These are phyloP conservation scores for Condylostoma magnum DNA, from an alignment of 169 alveolate species.

Conservation along the genomic window DNA sequence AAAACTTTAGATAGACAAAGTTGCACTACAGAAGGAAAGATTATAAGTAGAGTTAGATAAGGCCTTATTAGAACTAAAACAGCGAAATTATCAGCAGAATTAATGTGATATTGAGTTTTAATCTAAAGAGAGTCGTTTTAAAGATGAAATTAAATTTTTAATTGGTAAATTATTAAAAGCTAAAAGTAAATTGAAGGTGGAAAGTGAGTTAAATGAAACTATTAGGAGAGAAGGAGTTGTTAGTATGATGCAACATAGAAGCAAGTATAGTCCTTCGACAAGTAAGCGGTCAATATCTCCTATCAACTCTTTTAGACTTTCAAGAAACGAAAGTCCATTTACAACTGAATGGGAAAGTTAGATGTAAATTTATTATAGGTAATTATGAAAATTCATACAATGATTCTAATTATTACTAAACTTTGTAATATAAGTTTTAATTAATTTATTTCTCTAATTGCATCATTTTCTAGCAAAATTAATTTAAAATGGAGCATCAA, in stretches of 20 bases:
- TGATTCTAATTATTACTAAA: no score
- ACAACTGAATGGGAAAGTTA: no score
- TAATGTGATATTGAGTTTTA: neutral
- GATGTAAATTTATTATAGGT: no score
- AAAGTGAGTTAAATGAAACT: conserved; percentile 3
- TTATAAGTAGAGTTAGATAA: neutral
- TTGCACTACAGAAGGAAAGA: conserved; percentile 3
- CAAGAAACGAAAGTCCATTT: no score
- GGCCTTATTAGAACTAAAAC: neutral
- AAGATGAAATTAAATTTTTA: conserved; percentile 15
- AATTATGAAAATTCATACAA: no score
- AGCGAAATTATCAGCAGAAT: neutral
- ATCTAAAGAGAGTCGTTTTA: neutral
- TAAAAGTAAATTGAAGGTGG: neutral
- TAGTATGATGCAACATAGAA: neutral
- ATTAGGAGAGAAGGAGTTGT: neutral
- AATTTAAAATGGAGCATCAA: no score
- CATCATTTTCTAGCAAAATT: no score
- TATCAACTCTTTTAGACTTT: no score
- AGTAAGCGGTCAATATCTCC: no score
- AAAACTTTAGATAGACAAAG: neutral
- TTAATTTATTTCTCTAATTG: no score
- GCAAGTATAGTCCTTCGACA: no score
- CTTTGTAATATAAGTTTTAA: no score
- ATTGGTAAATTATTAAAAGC: conserved; percentile 19